A percentile compares a stretch with the other conserved stretches of the same genome.
Conservation (phyloP, 2,329 filamentous ascomycete genomes). For the Akanthomyces lecanii region DNA sequence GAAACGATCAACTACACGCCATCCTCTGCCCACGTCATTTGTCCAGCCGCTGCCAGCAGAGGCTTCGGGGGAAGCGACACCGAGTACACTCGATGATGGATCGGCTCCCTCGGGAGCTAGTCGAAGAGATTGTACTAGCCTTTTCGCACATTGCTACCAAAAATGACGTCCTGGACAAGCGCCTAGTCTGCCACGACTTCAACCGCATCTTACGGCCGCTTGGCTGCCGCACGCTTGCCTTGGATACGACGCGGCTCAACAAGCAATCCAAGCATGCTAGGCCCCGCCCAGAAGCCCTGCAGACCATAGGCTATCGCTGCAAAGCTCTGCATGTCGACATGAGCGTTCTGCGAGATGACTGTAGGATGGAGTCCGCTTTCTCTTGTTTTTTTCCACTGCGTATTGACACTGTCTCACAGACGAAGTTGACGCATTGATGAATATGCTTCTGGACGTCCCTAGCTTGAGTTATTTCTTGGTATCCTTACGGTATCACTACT, state of each 20-base stretch:
- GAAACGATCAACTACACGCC: background rate
- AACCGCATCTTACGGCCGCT: slow-evolving; percentile 43
- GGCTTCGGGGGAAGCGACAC: background rate
- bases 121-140: slow-evolving; percentile 42
- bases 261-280: slow-evolving; percentile 30
- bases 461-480: slow-evolving; percentile 43
- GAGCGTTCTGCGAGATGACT: slow-evolving; percentile 49
- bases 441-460: slow-evolving; percentile 43
- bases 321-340: slow-evolving; percentile 48
- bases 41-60: background rate
- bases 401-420: slow-evolving; percentile 29
- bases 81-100: slow-evolving; percentile 33
- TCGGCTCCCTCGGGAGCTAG: slow-evolving; percentile 44
- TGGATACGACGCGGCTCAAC: slow-evolving; percentile 48
- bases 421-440: slow-evolving; percentile 45
- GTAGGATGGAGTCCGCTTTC: slow-evolving; percentile 29
- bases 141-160: slow-evolving; percentile 40
- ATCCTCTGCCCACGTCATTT: background rate
- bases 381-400: background rate
- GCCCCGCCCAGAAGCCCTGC: slow-evolving; percentile 38
- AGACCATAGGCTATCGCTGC: slow-evolving; percentile 44
- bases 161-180: slow-evolving; percentile 41
- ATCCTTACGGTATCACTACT: slow-evolving; percentile 42
- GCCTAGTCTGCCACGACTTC: slow-evolving; percentile 48
- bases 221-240: slow-evolving; percentile 43